Evolutionary conservation across 129 eudicot genomes (phyloP), one percentile per base, ranked within the genome.

Genomic region (Silybum marianum): DNA sequence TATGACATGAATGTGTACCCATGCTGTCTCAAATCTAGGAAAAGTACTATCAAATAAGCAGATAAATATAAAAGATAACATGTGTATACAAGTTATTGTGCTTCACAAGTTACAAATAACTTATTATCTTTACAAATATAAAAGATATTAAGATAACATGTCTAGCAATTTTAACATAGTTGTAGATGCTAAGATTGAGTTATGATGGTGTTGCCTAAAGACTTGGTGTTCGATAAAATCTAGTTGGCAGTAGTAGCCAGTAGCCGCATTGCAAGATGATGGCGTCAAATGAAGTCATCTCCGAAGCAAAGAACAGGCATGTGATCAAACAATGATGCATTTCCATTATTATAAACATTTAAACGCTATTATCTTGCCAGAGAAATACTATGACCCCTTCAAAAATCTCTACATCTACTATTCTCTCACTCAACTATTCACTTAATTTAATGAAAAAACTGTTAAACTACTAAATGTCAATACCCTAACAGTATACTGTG

Each of bases 1-100:
- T 42, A 66, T 32, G 63, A 71, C 12, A 25, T 19, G 13, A 67
- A 6, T 16, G 70, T 70, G 32, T 58, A 16, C 58, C 38, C n/a
- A 21, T 32, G 54, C 14, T 46, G 58, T 80, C 76, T 72, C 51
- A 79, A 71, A 67, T 40, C 38, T 51, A 54, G 65, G 23, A 54
- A 54, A 54, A 54, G 65, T 18, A 54, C 65, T 54, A 54, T 9
- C 65, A 18, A 54, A 3, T 16, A 54, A 18, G 23, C 23, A 54
- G 9, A 54, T 54, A 54, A 54, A 54, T 54, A 54, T 54, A 54
- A 54, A n/a, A 6, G 21, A 54, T 51, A 51, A 12, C 21, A 16
- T 54, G 65, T 54, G 65, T 54, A 54, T 54, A n/a, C 65, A 54
- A 54, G 63, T 4, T 51, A 54, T n/a, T 18, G 65, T 54, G 65